Evolutionary conservation across 805 yeast species (phyloP), one percentile per base, ranked within the genome.

Genomic region (Wickerhamiella australiensis): DNA sequence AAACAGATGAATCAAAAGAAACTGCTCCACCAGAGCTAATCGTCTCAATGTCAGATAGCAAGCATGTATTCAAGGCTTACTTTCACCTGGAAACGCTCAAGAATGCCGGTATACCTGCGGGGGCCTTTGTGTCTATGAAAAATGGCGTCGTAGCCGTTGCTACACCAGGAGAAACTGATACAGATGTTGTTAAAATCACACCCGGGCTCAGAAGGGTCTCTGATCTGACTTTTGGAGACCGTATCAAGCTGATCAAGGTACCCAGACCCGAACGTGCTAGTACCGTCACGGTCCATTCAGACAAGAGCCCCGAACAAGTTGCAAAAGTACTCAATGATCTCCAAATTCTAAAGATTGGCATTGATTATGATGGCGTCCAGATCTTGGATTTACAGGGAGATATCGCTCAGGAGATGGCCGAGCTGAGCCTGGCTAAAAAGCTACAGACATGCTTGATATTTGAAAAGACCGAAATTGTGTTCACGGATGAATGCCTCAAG

Each of bases 341-440:
- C 9, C 56, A 59, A n/a, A 44, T 64, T 17, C 50, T 65, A 1
- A 56, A 59, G 15, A 51, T 54, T 4, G 60, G 61, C 0, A 53
- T 69, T 0, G 54, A 80, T 8, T 65, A 69, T 44, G 80, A 79
- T 7, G 22, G 47, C 17, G 66, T 74, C 26, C 87, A 88, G 0
- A 59, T 84, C 7, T 54, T 82, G 0, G 75, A 75, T 59, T 80
- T 86, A 0, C 82, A 63, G n/a, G 61, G 59, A 29, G 67, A 64
- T 8, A 66, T 63, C 1, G 49, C 68, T 12, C 64, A 76, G 0
- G 74, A 70, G 41, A 49, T 78, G 20, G 58, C 66, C 1, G 63
- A 62, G 2, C 59, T 76, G 42, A 53, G 63, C 1, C 48, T 77
- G 2, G 66, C 38, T 13, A 21, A 21, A 7, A 13, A 25, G 22